These are phyloP conservation scores for Pseudevernia furfuracea DNA, from an alignment of 495 filamentous ascomycete genomes.

Conservation along the genomic window DNA sequence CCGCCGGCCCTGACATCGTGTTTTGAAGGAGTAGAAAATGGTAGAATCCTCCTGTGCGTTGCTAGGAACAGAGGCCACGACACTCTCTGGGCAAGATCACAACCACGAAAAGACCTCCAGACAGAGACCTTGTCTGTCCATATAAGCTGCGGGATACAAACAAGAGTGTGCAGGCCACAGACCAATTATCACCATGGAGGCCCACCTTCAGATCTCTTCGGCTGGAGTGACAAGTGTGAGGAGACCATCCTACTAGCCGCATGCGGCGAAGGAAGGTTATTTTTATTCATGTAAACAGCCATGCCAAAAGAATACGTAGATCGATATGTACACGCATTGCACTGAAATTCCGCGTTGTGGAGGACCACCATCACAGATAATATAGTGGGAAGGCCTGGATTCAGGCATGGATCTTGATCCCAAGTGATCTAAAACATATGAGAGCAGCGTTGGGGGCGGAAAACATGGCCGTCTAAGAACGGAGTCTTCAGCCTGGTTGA, in stretches of 20 bases:
- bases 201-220: background rate
- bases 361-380: background rate
- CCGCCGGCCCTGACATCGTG: background rate
- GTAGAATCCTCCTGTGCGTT: background rate
- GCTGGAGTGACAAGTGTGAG: no score
- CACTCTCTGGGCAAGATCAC: background rate
- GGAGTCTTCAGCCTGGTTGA: background rate
- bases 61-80: no score
- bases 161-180: background rate
- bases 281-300: background rate
- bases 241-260: background rate
- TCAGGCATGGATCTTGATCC: background rate
- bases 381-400: background rate
- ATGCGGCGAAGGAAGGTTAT: background rate
- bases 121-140: background rate
- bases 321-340: background rate
- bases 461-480: no score
- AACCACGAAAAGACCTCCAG: background rate
- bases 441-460: no score
- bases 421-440: background rate
- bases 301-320: background rate
- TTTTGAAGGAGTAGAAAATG: background rate
- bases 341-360: background rate
- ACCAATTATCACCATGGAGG: background rate
- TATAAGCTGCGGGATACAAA: background rate